Conservation (phyloP, 495 filamentous ascomycete species). For the Lasiosphaeriaceae sp. region DNA sequence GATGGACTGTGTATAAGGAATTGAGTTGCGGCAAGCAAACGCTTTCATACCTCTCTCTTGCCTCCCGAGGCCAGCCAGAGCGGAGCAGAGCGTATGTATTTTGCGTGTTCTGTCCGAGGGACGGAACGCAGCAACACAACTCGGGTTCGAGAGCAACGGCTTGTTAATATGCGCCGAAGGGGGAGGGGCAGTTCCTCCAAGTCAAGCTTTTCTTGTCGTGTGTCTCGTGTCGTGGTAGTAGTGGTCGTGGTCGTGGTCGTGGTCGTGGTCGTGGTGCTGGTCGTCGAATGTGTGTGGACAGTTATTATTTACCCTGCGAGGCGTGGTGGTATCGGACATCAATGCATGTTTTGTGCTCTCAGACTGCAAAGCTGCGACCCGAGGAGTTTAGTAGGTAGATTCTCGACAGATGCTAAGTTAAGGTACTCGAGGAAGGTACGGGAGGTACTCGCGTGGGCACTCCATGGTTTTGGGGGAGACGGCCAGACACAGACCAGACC, state of each 20-base stretch:
- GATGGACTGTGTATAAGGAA: constrained; percentile 3
- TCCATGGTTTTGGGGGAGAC: neutral
- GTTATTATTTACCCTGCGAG: constrained; percentile 1
- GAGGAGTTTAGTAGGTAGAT: neutral
- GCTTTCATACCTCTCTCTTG: neutral
- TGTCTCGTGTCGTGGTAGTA: neutral
- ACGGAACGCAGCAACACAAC: too few species aligned
- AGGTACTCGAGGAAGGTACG: neutral
- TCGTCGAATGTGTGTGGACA: neutral
- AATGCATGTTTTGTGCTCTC: constrained; percentile 11
- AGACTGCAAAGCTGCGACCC: constrained; percentile 12
- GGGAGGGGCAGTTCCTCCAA: neutral
- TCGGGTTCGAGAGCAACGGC: too few species aligned
- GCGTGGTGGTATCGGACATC: constrained; percentile 12
- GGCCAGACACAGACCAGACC: neutral
- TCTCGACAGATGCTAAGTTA: neutral
- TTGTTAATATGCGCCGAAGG: too few species aligned
- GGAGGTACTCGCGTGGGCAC: neutral
- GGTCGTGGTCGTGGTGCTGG: neutral
- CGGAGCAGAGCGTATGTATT: neutral
- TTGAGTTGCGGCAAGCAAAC: neutral
- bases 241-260: constrained; percentile 1
- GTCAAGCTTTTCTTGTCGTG: too few species aligned
- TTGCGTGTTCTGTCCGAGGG: neutral
- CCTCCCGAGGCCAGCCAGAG: neutral